Evolutionary conservation across 1,139 yeast genomes (phyloP).

Genomic region (Candida albicans): DNA sequence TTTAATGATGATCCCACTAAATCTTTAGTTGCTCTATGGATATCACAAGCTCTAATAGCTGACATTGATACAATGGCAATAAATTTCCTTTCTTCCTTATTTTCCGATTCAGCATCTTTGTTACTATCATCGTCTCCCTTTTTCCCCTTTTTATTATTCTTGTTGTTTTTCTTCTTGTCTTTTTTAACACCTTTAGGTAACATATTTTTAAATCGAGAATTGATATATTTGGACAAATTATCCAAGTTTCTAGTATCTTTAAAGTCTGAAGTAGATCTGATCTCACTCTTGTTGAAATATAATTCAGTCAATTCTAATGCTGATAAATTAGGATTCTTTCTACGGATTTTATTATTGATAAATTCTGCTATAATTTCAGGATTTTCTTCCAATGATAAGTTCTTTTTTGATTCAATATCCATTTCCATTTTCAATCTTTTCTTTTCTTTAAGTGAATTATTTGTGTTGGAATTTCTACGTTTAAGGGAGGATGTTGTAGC

Average conservation of each 20-base stretch:
- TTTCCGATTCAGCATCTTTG: slow-evolving; percentile 12
- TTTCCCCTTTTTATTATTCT: slow-evolving; percentile 20
- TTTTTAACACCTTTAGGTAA: slow-evolving; percentile 28
- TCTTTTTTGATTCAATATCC: slow-evolving; percentile 51
- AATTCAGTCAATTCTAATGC: slow-evolving; percentile 62
- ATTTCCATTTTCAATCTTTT: slow-evolving; percentile 61
- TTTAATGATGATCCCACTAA: slow-evolving; percentile 60
- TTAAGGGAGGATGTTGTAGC: slow-evolving; percentile 3
- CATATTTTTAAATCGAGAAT: slow-evolving; percentile 43
- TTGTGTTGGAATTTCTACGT: slow-evolving; percentile 17
- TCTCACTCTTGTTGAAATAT: slow-evolving; percentile 47
- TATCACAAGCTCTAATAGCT: slow-evolving; percentile 73
- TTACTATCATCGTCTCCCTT: slow-evolving; percentile 9
- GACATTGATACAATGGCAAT: slow-evolving; percentile 65
- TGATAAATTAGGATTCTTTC: slow-evolving; percentile 55
- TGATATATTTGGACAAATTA: slow-evolving; percentile 47
- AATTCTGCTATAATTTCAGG: slow-evolving; percentile 61
- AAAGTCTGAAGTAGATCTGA: slow-evolving; percentile 55
- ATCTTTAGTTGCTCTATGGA: slow-evolving; percentile 59
- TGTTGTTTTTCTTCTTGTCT: slow-evolving; percentile 25
- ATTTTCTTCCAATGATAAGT: slow-evolving; percentile 46
- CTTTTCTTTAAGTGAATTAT: slow-evolving; percentile 45
- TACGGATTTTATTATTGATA: slow-evolving; percentile 52
- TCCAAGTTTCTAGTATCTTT: slow-evolving; percentile 46
- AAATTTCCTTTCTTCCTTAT: slow-evolving; percentile 38